These are phyloP conservation scores for Citrus australasica DNA, from an alignment of 345 rosid genomes.

Conservation along the genomic window DNA sequence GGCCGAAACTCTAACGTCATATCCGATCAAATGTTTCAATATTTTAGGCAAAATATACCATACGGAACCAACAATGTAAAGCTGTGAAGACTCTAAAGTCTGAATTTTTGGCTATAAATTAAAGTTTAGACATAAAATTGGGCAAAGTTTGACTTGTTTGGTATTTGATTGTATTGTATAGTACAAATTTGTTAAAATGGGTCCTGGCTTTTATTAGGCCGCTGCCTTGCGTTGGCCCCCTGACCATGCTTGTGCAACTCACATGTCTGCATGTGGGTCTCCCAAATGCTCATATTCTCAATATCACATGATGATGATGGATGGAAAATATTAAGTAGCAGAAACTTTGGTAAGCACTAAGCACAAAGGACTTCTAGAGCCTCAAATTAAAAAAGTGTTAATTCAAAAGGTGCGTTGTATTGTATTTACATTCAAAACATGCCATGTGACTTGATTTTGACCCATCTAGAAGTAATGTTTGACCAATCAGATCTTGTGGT, in stretches of 20 bases:
- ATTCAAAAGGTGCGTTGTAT: slow-evolving; percentile 24
- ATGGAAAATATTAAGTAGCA: neutral
- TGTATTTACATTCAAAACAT: slow-evolving; percentile 25
- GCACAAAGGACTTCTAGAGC: slow-evolving; percentile 8
- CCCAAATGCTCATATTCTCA: slow-evolving; percentile 32
- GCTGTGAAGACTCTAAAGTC: neutral
- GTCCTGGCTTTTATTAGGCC: slow-evolving; percentile 4
- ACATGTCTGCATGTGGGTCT: slow-evolving; percentile 51
- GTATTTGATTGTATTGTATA: neutral
- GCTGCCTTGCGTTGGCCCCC: neutral
- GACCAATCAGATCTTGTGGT: slow-evolving; percentile 25
- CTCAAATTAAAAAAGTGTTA: neutral
- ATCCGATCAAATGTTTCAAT: neutral
- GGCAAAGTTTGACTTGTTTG: slow-evolving; percentile 15
- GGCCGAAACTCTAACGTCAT: neutral
- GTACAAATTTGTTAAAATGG: neutral
- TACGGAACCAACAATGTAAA: slow-evolving; percentile 6
- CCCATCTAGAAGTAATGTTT: slow-evolving; percentile 21
- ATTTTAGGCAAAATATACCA: neutral
- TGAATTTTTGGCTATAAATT: neutral
- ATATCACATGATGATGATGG: slow-evolving; percentile 27
- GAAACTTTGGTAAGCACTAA: slow-evolving; percentile 16
- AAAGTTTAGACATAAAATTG: neutral
- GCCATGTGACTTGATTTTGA: slow-evolving; percentile 51
- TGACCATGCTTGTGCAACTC: slow-evolving; percentile 36